phyloP scores from a whole-genome alignment of 305 asterid genomes.

The Coffea humblotiana region DNA sequence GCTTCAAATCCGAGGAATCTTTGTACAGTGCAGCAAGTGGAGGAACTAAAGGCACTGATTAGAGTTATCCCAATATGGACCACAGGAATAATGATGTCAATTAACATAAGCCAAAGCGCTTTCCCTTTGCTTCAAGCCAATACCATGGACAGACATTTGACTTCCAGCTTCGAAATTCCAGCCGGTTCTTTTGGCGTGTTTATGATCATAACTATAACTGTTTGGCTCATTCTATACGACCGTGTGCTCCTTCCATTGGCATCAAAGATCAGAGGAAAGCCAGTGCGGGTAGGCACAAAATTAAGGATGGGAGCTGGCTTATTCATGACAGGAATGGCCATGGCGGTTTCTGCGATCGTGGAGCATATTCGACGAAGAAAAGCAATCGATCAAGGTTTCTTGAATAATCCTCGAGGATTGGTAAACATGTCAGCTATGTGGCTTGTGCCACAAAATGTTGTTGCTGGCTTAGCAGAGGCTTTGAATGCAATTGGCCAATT shows the following conservation, averaged over 20 bases:
- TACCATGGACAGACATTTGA: conserved; percentile 60
- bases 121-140: conserved; percentile 71
- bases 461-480: conserved; percentile 63
- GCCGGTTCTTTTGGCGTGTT: conserved; percentile 58
- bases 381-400: conserved; percentile 47
- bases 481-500: conserved; percentile 54
- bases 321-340: conserved; percentile 42
- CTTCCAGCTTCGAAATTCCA: conserved; percentile 53
- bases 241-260: conserved; percentile 49
- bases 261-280: conserved; percentile 44
- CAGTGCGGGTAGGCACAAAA: conserved; percentile 40
- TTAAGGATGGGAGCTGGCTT: conserved; percentile 63
- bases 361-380: conserved; percentile 44
- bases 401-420: conserved; percentile 35
- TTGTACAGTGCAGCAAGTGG: conserved; percentile 76
- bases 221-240: conserved; percentile 60
- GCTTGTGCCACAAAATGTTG: conserved; percentile 56
- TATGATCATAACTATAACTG: conserved; percentile 31
- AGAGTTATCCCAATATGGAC: conserved; percentile 75
- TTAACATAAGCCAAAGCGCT: conserved; percentile 58
- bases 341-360: conserved; percentile 45
- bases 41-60: conserved; percentile 66
- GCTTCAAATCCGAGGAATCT: conserved; percentile 68
- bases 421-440: conserved; percentile 63
- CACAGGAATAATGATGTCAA: conserved; percentile 61